Conservation (phyloP, 2,329 filamentous ascomycete species). For the Thermoascus crustaceus region DNA sequence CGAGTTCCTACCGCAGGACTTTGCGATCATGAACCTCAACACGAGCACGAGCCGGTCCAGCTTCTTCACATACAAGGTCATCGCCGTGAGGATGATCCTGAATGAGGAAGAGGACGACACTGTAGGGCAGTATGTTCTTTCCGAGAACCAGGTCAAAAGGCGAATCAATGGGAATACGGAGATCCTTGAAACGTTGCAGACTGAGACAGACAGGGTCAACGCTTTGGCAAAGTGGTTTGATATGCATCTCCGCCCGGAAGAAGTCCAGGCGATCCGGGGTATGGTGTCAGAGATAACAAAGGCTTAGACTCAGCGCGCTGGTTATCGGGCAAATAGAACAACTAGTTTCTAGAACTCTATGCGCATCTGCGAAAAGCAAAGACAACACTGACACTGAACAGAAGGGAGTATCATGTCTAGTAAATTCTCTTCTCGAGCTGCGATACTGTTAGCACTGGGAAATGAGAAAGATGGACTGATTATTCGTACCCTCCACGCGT, state of each 20-base stretch:
- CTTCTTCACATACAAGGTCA: conserved; percentile 48
- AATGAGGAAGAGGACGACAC: conserved; percentile 40
- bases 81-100: conserved; percentile 49
- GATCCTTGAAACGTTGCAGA: conserved; percentile 40
- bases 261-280: conserved; percentile 44
- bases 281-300: conserved; percentile 40
- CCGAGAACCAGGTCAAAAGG: conserved; percentile 46
- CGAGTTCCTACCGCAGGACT: conserved; percentile 57
- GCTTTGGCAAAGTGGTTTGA: conserved; percentile 47
- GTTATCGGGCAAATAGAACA: conserved; percentile 15
- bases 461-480: conserved; percentile 8
- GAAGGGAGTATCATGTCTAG: conserved; percentile 15
- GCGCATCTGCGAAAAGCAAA: background rate
- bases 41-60: conserved; percentile 43
- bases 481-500: conserved; percentile 55
- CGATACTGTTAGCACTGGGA: conserved; percentile 14
- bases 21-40: conserved; percentile 51
- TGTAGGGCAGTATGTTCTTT: conserved; percentile 47
- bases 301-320: conserved; percentile 5
- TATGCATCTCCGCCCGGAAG: conserved; percentile 44
- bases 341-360: conserved; percentile 6
- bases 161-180: conserved; percentile 45
- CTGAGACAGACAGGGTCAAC: conserved; percentile 47
- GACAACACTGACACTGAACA: too few relatives aligned
- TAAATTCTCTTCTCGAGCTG: conserved; percentile 35